Percentiles rank a stretch among this genome's conserved stretches.
Evolutionary conservation across 2,329 filamentous ascomycete species (phyloP).

Genomic region (Aplosporella prunicola): DNA sequence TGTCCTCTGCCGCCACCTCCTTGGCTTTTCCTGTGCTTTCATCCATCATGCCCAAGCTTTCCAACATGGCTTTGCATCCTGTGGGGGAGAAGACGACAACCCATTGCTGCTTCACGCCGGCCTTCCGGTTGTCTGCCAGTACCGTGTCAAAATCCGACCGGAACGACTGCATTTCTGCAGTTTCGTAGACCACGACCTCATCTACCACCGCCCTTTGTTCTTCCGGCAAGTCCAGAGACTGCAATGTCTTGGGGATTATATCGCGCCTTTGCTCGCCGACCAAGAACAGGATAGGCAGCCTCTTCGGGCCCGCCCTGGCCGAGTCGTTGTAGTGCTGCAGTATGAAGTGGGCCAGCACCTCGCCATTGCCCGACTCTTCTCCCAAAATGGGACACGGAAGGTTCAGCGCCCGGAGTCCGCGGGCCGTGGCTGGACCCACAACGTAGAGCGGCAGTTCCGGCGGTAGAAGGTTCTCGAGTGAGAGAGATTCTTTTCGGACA

Average conservation of each 20-base stretch:
- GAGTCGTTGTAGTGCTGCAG: constrained; percentile 59
- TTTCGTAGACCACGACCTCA: constrained; percentile 80
- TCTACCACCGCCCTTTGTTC: constrained; percentile 54
- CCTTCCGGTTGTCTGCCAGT: constrained; percentile 38
- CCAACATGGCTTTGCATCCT: constrained; percentile 52
- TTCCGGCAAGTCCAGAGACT: constrained; percentile 43
- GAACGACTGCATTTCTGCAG: constrained; percentile 73
- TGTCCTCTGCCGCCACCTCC: constrained; percentile 17
- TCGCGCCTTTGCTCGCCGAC: constrained; percentile 86
- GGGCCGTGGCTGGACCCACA: constrained; percentile 71
- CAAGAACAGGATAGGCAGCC: constrained; percentile 67
- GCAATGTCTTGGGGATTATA: constrained; percentile 75
- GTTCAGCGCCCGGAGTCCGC: constrained; percentile 53
- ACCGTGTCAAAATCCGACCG: constrained; percentile 51
- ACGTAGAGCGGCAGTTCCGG: constrained; percentile 58
- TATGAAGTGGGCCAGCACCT: constrained; percentile 68
- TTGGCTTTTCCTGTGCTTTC: constrained; percentile 27
- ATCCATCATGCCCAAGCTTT: constrained; percentile 40
- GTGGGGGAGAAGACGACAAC: constrained; percentile 62
- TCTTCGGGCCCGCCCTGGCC: constrained; percentile 26
- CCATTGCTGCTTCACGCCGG: constrained; percentile 47
- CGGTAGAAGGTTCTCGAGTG: constrained; percentile 30
- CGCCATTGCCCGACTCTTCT: constrained; percentile 75
- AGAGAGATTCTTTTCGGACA: constrained; percentile 30
- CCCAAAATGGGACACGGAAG: constrained; percentile 57